phyloP scores from a whole-genome alignment of 2,329 filamentous ascomycete genomes.

The Cladophialophora immunda region DNA sequence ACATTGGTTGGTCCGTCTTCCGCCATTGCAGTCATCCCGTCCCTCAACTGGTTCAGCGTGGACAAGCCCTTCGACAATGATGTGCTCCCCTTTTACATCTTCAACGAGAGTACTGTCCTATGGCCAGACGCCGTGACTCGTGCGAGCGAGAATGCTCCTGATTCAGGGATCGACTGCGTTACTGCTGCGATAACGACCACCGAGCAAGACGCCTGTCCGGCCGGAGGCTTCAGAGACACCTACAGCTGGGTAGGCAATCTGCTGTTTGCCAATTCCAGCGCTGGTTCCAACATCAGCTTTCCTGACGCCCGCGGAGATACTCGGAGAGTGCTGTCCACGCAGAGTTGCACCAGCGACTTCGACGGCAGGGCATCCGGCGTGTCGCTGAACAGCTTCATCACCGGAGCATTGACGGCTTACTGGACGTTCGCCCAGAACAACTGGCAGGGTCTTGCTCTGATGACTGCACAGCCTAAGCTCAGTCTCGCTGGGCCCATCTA shows the following conservation, averaged over 20 bases:
- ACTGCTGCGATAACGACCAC: slow-evolving; percentile 14
- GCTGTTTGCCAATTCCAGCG: slow-evolving; percentile 28
- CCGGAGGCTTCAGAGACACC: slow-evolving; percentile 20
- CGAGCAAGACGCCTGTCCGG: slow-evolving; percentile 26
- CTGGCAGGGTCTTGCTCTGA: slow-evolving; percentile 29
- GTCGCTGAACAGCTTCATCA: slow-evolving; percentile 32
- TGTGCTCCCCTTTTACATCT: slow-evolving; percentile 32
- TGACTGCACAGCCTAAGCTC: slow-evolving; percentile 26
- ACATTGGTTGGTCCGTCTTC: slow-evolving; percentile 40
- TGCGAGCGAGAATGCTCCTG: slow-evolving; percentile 28
- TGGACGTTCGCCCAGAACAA: slow-evolving; percentile 33
- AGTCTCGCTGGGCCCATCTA: slow-evolving; percentile 26
- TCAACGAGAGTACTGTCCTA: slow-evolving; percentile 35
- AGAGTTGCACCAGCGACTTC: slow-evolving; percentile 27
- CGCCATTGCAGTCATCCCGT: slow-evolving; percentile 41
- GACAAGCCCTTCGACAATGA: slow-evolving; percentile 28
- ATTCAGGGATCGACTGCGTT: slow-evolving; percentile 31
- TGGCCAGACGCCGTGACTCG: slow-evolving; percentile 36
- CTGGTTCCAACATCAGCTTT: slow-evolving; percentile 31
- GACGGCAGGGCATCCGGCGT: slow-evolving; percentile 34
- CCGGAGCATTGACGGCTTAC: slow-evolving; percentile 25
- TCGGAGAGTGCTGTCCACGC: slow-evolving; percentile 30
- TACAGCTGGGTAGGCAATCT: slow-evolving; percentile 32
- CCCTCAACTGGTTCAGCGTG: slow-evolving; percentile 36
- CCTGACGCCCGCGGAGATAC: slow-evolving; percentile 30